These are phyloP conservation scores for Penicillium sp. DNA, from an alignment of 2,329 filamentous ascomycete species.

Conservation along the genomic window DNA sequence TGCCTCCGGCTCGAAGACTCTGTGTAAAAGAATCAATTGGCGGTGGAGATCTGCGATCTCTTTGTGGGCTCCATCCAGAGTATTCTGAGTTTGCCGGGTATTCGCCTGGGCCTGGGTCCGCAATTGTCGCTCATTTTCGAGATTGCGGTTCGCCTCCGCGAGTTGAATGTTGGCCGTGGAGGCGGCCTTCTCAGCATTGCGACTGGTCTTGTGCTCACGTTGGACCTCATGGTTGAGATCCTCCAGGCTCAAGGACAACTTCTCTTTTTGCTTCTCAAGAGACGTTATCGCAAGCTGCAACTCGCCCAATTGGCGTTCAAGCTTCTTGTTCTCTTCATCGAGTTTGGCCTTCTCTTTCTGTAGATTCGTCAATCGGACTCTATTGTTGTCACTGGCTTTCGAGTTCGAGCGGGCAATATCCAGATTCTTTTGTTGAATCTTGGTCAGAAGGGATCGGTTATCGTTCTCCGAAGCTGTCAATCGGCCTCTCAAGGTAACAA, in stretches of 20 bases:
- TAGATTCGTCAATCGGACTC: conserved; percentile 70
- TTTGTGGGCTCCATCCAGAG: conserved; percentile 74
- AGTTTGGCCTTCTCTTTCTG: conserved; percentile 79
- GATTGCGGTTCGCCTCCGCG: conserved; percentile 81
- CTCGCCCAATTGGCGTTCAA: conserved; percentile 82
- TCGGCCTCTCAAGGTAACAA: conserved; percentile 86
- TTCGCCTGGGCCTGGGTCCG: conserved; percentile 82
- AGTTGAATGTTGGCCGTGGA: conserved; percentile 78
- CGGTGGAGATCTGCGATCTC: conserved; percentile 78
- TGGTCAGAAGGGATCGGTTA: conserved; percentile 91
- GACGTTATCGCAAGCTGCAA: conserved; percentile 78
- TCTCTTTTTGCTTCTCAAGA: conserved; percentile 91
- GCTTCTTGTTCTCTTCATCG: conserved; percentile 77
- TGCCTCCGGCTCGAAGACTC: conserved; percentile 77
- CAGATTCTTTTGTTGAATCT: conserved; percentile 93
- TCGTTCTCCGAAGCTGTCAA: conserved; percentile 92
- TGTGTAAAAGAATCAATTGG: conserved; percentile 78
- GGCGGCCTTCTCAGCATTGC: conserved; percentile 84
- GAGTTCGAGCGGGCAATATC: conserved; percentile 91
- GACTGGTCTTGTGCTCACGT: conserved; percentile 82
- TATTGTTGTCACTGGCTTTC: conserved; percentile 77
- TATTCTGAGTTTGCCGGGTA: conserved; percentile 73
- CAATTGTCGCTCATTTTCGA: conserved; percentile 86
- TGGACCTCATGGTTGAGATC: conserved; percentile 91
- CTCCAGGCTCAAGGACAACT: conserved; percentile 81